These are phyloP conservation scores for Lagenidium sp. DNA, from an alignment of 352 stramenopile genomes.

Conservation along the genomic window DNA sequence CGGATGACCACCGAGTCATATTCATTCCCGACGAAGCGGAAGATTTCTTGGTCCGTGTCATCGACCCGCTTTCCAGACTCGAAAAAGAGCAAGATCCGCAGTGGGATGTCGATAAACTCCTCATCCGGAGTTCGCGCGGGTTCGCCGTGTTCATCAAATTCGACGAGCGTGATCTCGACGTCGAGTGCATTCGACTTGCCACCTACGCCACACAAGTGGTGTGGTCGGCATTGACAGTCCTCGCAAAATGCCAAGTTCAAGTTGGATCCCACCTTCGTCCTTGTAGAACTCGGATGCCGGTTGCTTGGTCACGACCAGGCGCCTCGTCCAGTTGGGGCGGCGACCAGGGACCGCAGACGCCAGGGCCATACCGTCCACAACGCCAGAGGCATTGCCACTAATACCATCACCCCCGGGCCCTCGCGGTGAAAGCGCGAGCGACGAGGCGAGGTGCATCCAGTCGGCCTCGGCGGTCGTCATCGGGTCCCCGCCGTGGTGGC, in stretches of 20 bases:
- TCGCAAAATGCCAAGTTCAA: too few relatives aligned
- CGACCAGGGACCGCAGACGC: constrained; percentile 10
- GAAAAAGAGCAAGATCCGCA: constrained; percentile 75
- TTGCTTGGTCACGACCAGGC: constrained; percentile 82
- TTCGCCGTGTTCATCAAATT: constrained; percentile 69
- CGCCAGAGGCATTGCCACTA: too few relatives aligned
- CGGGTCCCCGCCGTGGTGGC: background rate
- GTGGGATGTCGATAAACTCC: constrained; percentile 73
- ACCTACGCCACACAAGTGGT: constrained; percentile 13
- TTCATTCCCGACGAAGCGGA: constrained; percentile 79
- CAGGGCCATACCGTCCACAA: too few relatives aligned
- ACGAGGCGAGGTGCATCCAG: constrained; percentile 7
- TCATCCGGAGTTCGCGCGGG: constrained; percentile 49
- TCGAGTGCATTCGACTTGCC: constrained; percentile 76
- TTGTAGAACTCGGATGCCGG: constrained; percentile 84
- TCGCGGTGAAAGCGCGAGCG: constrained; percentile 8
- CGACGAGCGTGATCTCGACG: constrained; percentile 70
- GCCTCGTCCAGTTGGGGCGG: constrained; percentile 46
- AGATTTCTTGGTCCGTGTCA: constrained; percentile 80
- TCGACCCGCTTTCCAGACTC: constrained; percentile 83
- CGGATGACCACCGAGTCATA: constrained; percentile 81
- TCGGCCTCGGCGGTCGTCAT: constrained; percentile 2
- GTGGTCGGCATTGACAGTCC: background rate
- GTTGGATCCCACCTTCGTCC: constrained; percentile 55
- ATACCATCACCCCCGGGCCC: too few relatives aligned